These are phyloP conservation scores for Phyllosticta ampelicida DNA, from an alignment of 2,329 filamentous ascomycete species.

Conservation along the genomic window DNA sequence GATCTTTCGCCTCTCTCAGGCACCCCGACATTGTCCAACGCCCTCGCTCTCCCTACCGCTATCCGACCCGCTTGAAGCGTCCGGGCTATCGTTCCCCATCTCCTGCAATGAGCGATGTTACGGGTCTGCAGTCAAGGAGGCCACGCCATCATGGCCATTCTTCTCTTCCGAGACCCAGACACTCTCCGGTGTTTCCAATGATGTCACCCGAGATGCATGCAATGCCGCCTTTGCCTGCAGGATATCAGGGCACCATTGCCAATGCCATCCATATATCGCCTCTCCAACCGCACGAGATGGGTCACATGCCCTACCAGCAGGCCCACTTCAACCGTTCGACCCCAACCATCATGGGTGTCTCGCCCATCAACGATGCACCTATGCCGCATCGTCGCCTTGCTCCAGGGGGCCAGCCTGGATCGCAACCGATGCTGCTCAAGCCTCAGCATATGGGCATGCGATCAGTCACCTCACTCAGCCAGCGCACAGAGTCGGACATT, in stretches of 20 bases:
- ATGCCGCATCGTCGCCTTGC: conserved; percentile 14
- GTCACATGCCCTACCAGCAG: conserved; percentile 3
- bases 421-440: conserved; percentile 12
- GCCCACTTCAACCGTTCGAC: conserved; percentile 2
- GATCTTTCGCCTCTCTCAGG: conserved; percentile 36
- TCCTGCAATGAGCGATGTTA: conserved; percentile 33
- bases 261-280: not conserved
- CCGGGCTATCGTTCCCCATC: conserved; percentile 33
- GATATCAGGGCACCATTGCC: not conserved
- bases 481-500: conserved; percentile 28
- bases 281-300: conserved; percentile 4
- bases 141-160: conserved; percentile 12
- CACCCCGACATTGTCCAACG: conserved; percentile 27
- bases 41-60: conserved; percentile 30
- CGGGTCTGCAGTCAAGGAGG: conserved; percentile 15
- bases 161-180: conserved; percentile 17
- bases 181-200: conserved; percentile 1
- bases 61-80: conserved; percentile 32
- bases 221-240: not conserved
- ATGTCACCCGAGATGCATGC: conserved; percentile 2
- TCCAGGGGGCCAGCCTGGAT: conserved; percentile 14
- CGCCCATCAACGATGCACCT: not conserved
- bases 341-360: not conserved
- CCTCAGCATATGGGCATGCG: conserved; percentile 15
- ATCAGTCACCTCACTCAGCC: conserved; percentile 3